Evolutionary conservation across 202 grass and related monocot genomes (phyloP), one percentile per base, ranked within the genome.

Genomic region (Schoenoplectus tabernaemontani): DNA sequence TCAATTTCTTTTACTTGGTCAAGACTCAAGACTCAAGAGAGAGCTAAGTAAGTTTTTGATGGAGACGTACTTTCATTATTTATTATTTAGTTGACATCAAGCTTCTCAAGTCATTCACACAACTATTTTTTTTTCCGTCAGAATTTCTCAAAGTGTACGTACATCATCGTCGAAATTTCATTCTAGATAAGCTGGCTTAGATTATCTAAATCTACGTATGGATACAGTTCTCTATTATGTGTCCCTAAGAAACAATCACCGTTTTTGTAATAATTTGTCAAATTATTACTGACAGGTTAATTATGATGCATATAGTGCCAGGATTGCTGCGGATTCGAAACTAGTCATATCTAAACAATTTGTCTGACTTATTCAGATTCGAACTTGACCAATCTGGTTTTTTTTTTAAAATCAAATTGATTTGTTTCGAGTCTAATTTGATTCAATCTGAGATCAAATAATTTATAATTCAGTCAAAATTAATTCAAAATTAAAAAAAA

Each of bases 21-120:
- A 67, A n/a, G n/a, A n/a, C n/a, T n/a, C n/a, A n/a, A n/a, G n/a
- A n/a, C n/a, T n/a, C n/a, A n/a, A n/a, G n/a, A n/a, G n/a, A 42
- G 64, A 41, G 36, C 64, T 42, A 33, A 67, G 19, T 33, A 68
- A 3, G 38, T 7, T 11, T 44, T 28, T n/a, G 72, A 53, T 41
- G 57, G 56, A 37, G 81, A 87, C 57, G 61, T 74, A 50, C 70
- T 65, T 30, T 53, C 13, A 73, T 73, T 53, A 17, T 51, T 44
- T 33, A 53, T 73, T 33, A 51, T 15, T 32, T 1, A 9, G 33
- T 72, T 67, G 57, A 80, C 28, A 24, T 59, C n/a, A 15, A 19
- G 16, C 28, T 48, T 32, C 11, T 24, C 15, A 64, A 42, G 77
- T 85, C 78, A 33, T 46, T 42, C 22, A 15, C 69, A 53, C 15